phyloP scores from a whole-genome alignment of 495 filamentous ascomycete species.

The Xylaria sp. region DNA sequence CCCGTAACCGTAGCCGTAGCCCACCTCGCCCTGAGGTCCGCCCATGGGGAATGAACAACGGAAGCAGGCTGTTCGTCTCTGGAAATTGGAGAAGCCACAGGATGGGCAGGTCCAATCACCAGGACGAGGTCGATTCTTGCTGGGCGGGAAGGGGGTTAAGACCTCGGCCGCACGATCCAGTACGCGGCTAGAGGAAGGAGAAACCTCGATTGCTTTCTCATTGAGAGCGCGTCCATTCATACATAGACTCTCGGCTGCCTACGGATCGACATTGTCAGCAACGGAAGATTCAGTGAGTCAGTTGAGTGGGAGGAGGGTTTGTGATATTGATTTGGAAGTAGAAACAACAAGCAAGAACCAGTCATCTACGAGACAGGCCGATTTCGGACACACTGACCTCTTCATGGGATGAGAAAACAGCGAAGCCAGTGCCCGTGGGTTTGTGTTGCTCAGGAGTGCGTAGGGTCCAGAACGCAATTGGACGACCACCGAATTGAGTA shows the following conservation, averaged over 20 bases:
- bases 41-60: slow-evolving; percentile 95
- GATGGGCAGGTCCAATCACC: slow-evolving; percentile 99
- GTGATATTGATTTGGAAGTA: not conserved
- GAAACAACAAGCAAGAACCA: not conserved
- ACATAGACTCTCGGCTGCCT: slow-evolving; percentile 95
- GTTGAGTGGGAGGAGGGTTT: not conserved
- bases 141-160: slow-evolving; percentile 93
- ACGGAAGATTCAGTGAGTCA: slow-evolving; percentile 29
- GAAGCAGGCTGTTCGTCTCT: slow-evolving; percentile 97
- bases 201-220: slow-evolving; percentile 98
- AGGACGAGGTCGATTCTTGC: slow-evolving; percentile 95
- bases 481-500: slow-evolving; percentile 95
- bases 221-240: slow-evolving; percentile 99
- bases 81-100: slow-evolving; percentile 92
- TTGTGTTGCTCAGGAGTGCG: slow-evolving; percentile 98
- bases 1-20: slow-evolving; percentile 75
- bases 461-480: slow-evolving; percentile 99
- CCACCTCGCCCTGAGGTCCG: slow-evolving; percentile 74
- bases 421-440: slow-evolving; percentile 95
- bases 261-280: slow-evolving; percentile 17
- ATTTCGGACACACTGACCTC: slow-evolving; percentile 70
- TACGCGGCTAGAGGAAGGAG: slow-evolving; percentile 92
- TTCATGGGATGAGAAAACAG: slow-evolving; percentile 98
- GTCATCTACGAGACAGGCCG: not conserved
- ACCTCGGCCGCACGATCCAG: slow-evolving; percentile 95